Evolutionary conservation across 1,284 basidiomycete genomes (phyloP).

Genomic region (Sporisorium exsertum): DNA sequence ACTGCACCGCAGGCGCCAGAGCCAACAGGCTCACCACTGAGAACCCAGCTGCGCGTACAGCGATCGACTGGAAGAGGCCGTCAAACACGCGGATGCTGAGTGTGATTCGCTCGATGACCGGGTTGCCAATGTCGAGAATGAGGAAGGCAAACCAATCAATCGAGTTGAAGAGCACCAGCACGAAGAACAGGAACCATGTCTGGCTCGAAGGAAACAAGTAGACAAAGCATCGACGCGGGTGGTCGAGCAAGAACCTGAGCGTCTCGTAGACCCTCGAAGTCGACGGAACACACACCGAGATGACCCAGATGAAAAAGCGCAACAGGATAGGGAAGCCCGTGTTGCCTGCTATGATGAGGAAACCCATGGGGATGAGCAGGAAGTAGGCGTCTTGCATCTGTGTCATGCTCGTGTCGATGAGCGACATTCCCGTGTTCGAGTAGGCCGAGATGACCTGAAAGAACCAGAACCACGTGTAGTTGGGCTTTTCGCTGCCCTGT

Average conservation of each 20-base stretch:
- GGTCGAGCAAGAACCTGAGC: constrained; percentile 90
- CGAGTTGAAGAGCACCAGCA: constrained; percentile 77
- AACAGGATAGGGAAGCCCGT: constrained; percentile 75
- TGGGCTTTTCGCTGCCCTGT: constrained; percentile 69
- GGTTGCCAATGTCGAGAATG: constrained; percentile 86
- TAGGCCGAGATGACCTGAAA: constrained; percentile 90
- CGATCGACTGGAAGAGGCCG: constrained; percentile 71
- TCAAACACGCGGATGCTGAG: constrained; percentile 72
- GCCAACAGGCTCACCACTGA: constrained; percentile 78
- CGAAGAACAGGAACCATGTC: constrained; percentile 86
- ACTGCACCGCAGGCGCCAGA: constrained; percentile 86
- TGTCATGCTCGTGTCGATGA: constrained; percentile 89
- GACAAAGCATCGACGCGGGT: constrained; percentile 92
- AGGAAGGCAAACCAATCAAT: constrained; percentile 91
- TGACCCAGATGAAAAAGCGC: constrained; percentile 74
- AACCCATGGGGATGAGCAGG: constrained; percentile 75
- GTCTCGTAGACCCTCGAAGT: constrained; percentile 80
- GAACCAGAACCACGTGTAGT: constrained; percentile 77
- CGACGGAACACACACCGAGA: constrained; percentile 76
- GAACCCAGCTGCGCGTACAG: constrained; percentile 90
- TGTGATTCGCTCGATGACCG: constrained; percentile 79
- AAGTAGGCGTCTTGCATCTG: constrained; percentile 87
- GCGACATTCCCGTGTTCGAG: constrained; percentile 87
- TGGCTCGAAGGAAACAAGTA: constrained; percentile 91
- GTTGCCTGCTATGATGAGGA: constrained; percentile 89